Base-by-base conservation (phyloP, 768 basidiomycete genomes). In the Mycena rebaudengoi region DNA sequence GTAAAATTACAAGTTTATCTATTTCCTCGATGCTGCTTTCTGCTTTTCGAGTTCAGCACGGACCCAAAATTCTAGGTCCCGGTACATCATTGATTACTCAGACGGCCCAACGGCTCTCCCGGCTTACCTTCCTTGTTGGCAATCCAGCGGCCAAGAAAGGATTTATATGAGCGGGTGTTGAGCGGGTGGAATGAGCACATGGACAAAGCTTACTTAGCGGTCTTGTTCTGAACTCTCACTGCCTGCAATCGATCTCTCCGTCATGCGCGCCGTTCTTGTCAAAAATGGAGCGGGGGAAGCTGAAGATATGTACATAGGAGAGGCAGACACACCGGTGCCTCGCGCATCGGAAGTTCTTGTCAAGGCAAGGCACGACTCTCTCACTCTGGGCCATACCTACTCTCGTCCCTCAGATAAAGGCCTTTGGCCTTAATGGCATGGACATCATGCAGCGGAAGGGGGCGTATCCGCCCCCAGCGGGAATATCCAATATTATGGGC, bases 381-480 rank as follows among this genome's bases (percentile, higher is more conserved):
- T n/a, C n/a, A n/a, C n/a, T n/a, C n/a, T n/a, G n/a, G n/a, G n/a
- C n/a, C n/a, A n/a, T n/a, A n/a, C n/a, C n/a, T 33, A 76, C 57
- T 33, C 26, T 25, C 21, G 23, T 18, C 6, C 2, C 7, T 28
- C 40, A 40, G 85, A 74, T 86, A 63, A 80, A 81, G 72, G 86
- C 84, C 1, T 90, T 91, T 66, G 88, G 88, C 14, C 73, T 91
- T 51, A 91, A 91, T 69, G 79, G 90, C 33, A 83, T 88, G 88
- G 90, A 91, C 67, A 76, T 89, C 46, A 28, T 70, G 8, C 90
- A 87, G 69, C 80, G 85, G 2, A 72, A 80, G 64, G 86, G 83
- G 3, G 50, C 59, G 26, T 89, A 89, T 65, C 85, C 87, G 7
- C 65, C 78, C 10, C 89, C 90, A 7, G 80, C 85, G 12, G 84